Conservation (phyloP, 768 basidiomycete genomes). For the Kwoniella dejecticola region DNA sequence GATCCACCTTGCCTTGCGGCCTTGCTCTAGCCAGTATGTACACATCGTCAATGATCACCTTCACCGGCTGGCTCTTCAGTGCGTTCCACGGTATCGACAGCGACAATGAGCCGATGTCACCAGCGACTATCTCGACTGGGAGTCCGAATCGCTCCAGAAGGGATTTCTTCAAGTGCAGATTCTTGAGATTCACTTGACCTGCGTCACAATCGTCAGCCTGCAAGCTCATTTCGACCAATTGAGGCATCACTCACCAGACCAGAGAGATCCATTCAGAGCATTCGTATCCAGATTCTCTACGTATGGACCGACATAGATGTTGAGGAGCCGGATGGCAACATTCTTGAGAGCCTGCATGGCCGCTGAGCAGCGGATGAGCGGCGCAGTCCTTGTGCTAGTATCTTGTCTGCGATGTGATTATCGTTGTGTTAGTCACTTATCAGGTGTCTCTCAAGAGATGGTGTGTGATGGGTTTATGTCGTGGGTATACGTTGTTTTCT, state of each 20-base stretch:
- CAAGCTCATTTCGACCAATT: too few relatives aligned
- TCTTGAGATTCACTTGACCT: slow-evolving; percentile 20
- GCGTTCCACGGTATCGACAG: slow-evolving; percentile 52
- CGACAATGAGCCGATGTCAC: slow-evolving; percentile 57
- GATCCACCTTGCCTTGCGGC: slow-evolving; percentile 72
- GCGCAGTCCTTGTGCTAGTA: neutral
- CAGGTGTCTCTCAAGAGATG: too few relatives aligned
- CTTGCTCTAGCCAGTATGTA: slow-evolving; percentile 77
- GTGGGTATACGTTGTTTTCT: too few relatives aligned
- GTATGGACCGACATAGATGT: slow-evolving; percentile 89
- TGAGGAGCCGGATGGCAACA: slow-evolving; percentile 61
- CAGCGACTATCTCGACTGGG: slow-evolving; percentile 92
- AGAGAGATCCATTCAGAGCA: slow-evolving; percentile 78
- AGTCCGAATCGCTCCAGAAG: slow-evolving; percentile 93
- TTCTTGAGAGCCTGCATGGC: slow-evolving; percentile 48
- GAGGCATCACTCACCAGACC: slow-evolving; percentile 43
- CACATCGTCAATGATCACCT: slow-evolving; percentile 88
- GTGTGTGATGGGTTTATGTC: too few relatives aligned
- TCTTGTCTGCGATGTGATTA: neutral
- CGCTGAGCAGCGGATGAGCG: slow-evolving; percentile 6
- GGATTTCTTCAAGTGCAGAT: slow-evolving; percentile 85
- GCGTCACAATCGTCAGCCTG: neutral
- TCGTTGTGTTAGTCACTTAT: neutral
- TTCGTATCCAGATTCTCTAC: slow-evolving; percentile 93
- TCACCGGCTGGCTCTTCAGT: slow-evolving; percentile 67